These are phyloP conservation scores for Musa balbisiana DNA, from an alignment of 202 grass and related monocot genomes.

Conservation along the genomic window DNA sequence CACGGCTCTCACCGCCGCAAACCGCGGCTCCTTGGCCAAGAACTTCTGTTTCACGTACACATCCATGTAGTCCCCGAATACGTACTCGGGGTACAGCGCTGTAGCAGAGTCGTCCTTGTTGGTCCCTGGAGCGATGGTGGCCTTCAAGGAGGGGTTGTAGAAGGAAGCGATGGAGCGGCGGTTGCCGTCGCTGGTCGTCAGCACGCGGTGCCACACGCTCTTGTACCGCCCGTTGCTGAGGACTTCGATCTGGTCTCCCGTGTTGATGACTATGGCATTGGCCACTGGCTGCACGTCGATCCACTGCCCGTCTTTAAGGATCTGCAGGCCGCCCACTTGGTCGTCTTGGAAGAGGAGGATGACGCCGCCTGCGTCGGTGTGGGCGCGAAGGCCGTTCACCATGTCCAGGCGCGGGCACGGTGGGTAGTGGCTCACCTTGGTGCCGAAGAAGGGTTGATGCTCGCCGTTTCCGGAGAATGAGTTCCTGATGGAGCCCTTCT, in stretches of 20 bases:
- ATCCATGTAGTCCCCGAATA: constrained; percentile 4
- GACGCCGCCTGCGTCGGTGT: constrained; percentile 81
- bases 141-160: constrained; percentile 60
- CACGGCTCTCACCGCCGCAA: neutral
- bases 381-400: constrained; percentile 59
- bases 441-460: constrained; percentile 63
- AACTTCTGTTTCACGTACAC: neutral
- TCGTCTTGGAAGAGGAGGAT: constrained; percentile 93
- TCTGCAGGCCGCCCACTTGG: constrained; percentile 57
- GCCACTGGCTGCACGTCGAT: constrained; percentile 66
- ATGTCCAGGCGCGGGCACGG: constrained; percentile 64
- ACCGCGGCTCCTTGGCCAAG: no score
- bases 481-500: constrained; percentile 46
- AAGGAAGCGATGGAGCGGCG: constrained; percentile 76
- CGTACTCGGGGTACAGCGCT: neutral
- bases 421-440: constrained; percentile 94
- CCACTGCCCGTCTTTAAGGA: constrained; percentile 53
- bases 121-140: constrained; percentile 37
- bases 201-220: constrained; percentile 83
- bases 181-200: constrained; percentile 46
- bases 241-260: constrained; percentile 87
- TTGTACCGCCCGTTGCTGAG: constrained; percentile 73
- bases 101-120: no score
- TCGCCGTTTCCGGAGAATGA: constrained; percentile 44
- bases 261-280: constrained; percentile 92